Evolutionary conservation across 1,284 basidiomycete species (phyloP).

Genomic region (Tilletia horrida): DNA sequence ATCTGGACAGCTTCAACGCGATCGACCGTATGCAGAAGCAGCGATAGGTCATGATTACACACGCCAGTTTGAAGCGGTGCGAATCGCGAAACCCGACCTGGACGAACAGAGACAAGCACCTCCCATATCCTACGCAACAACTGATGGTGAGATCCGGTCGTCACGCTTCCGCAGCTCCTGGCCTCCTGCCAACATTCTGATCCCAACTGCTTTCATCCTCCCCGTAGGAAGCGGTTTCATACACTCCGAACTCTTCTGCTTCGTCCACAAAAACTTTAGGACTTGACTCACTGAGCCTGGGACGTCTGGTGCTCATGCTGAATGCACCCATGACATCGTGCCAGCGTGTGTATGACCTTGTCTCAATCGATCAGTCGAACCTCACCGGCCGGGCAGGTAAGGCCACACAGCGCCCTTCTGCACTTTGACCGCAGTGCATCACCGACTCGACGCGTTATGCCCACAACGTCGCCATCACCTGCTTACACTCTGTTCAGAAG

Average conservation of each 20-base stretch:
- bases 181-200: no score
- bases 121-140: slow-evolving; percentile 32
- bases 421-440: neutral
- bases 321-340: slow-evolving; percentile 37
- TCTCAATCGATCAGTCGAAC: slow-evolving; percentile 10
- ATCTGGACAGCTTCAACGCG: slow-evolving; percentile 32
- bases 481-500: slow-evolving; percentile 44
- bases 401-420: neutral
- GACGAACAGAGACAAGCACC: slow-evolving; percentile 21
- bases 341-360: slow-evolving; percentile 23
- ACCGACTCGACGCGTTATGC: slow-evolving; percentile 27
- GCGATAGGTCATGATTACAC: slow-evolving; percentile 15
- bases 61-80: slow-evolving; percentile 23
- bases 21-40: slow-evolving; percentile 23
- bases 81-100: slow-evolving; percentile 2
- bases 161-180: neutral
- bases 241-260: slow-evolving; percentile 36
- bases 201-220: no score
- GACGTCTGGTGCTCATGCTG: slow-evolving; percentile 34
- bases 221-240: slow-evolving; percentile 28
- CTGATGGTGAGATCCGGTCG: neutral
- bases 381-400: neutral
- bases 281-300: slow-evolving; percentile 28
- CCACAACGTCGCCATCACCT: slow-evolving; percentile 33
- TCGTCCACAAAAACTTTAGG: slow-evolving; percentile 41